Evolutionary conservation across 805 yeast species (phyloP), one percentile per base, ranked within the genome.

Genomic region (Jamesozyma spencerorum): DNA sequence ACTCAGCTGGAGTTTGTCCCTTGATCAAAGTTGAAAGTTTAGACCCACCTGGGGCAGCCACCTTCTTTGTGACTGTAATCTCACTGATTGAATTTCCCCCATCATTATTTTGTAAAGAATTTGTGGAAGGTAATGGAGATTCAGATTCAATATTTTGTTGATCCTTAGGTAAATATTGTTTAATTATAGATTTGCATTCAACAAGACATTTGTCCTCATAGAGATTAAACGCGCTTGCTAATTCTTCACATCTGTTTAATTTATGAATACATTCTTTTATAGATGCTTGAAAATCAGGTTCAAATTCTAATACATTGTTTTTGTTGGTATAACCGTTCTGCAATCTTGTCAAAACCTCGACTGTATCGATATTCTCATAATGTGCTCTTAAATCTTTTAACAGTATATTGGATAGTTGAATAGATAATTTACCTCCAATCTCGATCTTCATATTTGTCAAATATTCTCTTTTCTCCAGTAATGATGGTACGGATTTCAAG

Each of bases 111-210:
- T 36, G 26, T 2, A 5, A 18, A 15, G 43, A 31, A 2, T 20
- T 29, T 2, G 36, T 32, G 12, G 53, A 45, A 12, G 39, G 14
- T 13, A 12, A 18, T 2, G 35, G 5, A 3, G 30, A 17, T 11
- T 26, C 31, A n/a, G 12, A 5, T 12, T 14, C 30, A 22, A 14
- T 8, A 13, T 22, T 13, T 5, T 28, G 15, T n/a, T 28, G 31
- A 5, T 11, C 13, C 8, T 24, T 24, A 0, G 95, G 95, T 38
- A 87, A 56, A 48, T 75, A 67, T 4, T 63, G 64, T 44, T 84
- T 75, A 30, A 88, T 84, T 13, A 86, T 75, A 12, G 72, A 70
- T 57, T 86, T 86, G 40, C 85, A 69, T 49, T 87, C 95, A 1
- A 70, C 64, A 11, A 79, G 65, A n/a, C 84, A 75, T 15, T 69